Evolutionary conservation across 2,329 filamentous ascomycete species (phyloP).

Genomic region (Dothiorella sarmentorum): DNA sequence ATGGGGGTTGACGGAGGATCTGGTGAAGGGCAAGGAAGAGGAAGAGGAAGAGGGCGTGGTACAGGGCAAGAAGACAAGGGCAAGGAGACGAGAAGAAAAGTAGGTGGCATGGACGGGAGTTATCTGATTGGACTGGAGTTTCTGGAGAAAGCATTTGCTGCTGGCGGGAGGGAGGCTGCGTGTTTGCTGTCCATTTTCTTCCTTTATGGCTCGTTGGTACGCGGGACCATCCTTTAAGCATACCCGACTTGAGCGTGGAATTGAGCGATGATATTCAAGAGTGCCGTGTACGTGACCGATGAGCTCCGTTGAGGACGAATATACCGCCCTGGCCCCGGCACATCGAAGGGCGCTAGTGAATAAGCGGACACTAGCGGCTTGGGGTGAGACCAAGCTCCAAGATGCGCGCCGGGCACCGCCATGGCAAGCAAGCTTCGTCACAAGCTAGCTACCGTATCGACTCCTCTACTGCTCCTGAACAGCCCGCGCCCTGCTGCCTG

Average conservation of each 20-base stretch:
- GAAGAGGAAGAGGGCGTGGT: conserved; percentile 59
- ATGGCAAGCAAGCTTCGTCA: conserved; percentile 8
- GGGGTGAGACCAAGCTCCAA: conserved; percentile 9
- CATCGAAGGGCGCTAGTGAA: conserved; percentile 3
- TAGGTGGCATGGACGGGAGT: background rate
- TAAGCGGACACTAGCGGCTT: background rate
- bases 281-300: no score
- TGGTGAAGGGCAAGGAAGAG: conserved; percentile 80
- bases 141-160: conserved; percentile 5
- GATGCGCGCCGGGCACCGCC: conserved; percentile 9
- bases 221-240: background rate
- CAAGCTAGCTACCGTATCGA: conserved; percentile 4
- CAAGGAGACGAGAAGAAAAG: conserved; percentile 16
- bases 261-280: background rate
- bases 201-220: no score
- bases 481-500: conserved; percentile 7
- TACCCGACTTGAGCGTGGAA: conserved; percentile 10
- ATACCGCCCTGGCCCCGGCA: no score
- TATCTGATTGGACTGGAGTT: background rate
- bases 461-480: conserved; percentile 10
- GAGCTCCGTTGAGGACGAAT: no score
- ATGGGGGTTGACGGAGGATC: conserved; percentile 69
- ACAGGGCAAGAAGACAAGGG: conserved; percentile 49
- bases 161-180: conserved; percentile 1
- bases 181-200: background rate